Evolutionary conservation across 177 flowering plant genomes (phyloP), one percentile per base, ranked within the genome.

Genomic region (Vitis hybrid): DNA sequence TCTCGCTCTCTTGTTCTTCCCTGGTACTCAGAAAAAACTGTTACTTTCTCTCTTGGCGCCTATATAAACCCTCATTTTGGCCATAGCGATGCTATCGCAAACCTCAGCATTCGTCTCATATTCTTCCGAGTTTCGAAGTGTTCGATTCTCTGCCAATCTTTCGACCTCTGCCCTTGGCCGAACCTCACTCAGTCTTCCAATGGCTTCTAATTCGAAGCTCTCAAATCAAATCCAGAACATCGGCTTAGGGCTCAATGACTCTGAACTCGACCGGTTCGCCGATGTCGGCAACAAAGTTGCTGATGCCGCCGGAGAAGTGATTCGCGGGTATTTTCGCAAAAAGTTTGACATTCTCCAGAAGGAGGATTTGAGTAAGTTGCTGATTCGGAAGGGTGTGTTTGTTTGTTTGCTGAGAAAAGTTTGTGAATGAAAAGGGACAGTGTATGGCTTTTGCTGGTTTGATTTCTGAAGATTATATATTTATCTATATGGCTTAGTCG

Each of bases 221-320:
- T 77, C 87, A 2, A 67, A 63, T 63, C 66, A 68, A 57, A 15
- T 62, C 58, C 68, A 62, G 13, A 26, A 32, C 49, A 64, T 62
- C 9, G 34, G 14, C 51, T 51, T 66, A 14, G 80, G 21, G 30
- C 17, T 66, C 11, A 74, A 72, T 2, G 74, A 73, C 14, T 62
- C 17, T 15, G 84, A 89, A 6, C 71, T 92, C 50, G 87, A 88
- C 59, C 67, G 71, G 14, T 89, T 90, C 60, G 88, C 85, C 7
- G 81, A 78, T 13, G 92, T 93, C 14, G 98, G 79, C 11, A 91
- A 88, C 72, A 68, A 62, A 63, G 85, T 87, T 49, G 98, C 99
- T 0, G 98, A 96, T 66, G 97, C 94, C 14, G 85, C 99, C 19
- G 99, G 97, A 1, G 92, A 84, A 50, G 97, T 96, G 26, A 88